Conservation (phyloP, 306 rosid genomes). For the Boehmeria nivea region DNA sequence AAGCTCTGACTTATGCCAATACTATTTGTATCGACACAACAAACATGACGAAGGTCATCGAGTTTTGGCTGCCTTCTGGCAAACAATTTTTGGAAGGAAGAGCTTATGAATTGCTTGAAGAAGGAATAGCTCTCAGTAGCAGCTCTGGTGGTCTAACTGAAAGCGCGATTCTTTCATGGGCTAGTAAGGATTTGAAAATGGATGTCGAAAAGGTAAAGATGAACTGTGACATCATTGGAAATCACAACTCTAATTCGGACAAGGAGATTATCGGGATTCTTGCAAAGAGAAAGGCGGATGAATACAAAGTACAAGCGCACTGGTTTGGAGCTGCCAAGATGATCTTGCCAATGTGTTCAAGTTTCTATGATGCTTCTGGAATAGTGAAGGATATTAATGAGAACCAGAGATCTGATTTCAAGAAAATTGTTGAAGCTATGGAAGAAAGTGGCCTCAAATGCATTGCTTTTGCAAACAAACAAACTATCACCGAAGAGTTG, state of each 20-base stretch:
- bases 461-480: too few relatives aligned
- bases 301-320: slow-evolving; percentile 24
- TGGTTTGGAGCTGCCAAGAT: slow-evolving; percentile 46
- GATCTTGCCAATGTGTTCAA: slow-evolving; percentile 26
- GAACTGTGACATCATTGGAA: slow-evolving; percentile 14
- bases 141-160: slow-evolving; percentile 41
- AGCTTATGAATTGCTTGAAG: too few relatives aligned
- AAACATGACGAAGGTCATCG: too few relatives aligned
- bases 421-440: too few relatives aligned
- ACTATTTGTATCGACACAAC: too few relatives aligned
- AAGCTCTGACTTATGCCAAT: too few relatives aligned
- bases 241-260: slow-evolving; percentile 40
- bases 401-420: too few relatives aligned
- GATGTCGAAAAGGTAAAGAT: slow-evolving; percentile 20
- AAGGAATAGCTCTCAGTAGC: slow-evolving; percentile 40
- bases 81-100: too few relatives aligned
- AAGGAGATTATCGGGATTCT: slow-evolving; percentile 34
- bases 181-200: slow-evolving; percentile 27
- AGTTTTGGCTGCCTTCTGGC: too few relatives aligned
- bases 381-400: slow-evolving; percentile 1
- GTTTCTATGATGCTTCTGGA: slow-evolving; percentile 31
- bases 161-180: slow-evolving; percentile 50
- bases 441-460: too few relatives aligned
- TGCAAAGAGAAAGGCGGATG: slow-evolving; percentile 17
- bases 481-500: too few relatives aligned